phyloP scores from a whole-genome alignment of 257 asterid genomes.

The Echites panduratus region DNA sequence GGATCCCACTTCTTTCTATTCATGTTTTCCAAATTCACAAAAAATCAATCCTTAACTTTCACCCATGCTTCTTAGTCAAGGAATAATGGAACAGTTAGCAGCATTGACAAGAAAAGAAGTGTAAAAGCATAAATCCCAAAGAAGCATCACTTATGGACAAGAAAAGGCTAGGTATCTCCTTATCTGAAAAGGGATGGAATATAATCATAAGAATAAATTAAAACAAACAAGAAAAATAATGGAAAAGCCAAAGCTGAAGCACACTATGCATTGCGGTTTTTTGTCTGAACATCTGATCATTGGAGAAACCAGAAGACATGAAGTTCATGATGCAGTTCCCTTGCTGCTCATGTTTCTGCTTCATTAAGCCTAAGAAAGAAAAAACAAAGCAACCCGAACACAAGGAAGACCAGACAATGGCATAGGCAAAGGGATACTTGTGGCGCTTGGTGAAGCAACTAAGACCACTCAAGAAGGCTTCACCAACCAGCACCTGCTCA shows the following conservation, averaged over 20 bases:
- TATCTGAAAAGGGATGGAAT: conserved; percentile 20
- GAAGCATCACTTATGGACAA: conserved; percentile 5
- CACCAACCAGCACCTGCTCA: background rate
- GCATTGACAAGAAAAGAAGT: too few relatives aligned
- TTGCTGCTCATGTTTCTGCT: conserved; percentile 61
- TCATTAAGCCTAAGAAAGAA: conserved; percentile 36
- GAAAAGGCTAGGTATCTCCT: conserved; percentile 23
- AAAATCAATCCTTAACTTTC: background rate
- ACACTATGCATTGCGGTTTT: conserved; percentile 19
- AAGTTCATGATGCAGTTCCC: conserved; percentile 42
- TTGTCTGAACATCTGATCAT: conserved; percentile 6
- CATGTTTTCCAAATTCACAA: background rate
- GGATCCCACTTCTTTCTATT: background rate
- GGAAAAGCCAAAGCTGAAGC: background rate
- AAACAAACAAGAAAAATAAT: background rate
- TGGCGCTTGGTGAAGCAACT: conserved; percentile 1
- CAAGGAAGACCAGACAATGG: conserved; percentile 19
- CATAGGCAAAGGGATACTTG: background rate
- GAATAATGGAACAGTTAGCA: background rate
- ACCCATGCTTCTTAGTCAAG: background rate
- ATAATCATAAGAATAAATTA: conserved; percentile 23
- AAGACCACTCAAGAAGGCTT: conserved; percentile 7
- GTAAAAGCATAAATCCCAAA: background rate
- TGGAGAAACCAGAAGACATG: conserved; percentile 24
- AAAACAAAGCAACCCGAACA: conserved; percentile 26